Conservation (phyloP, 805 yeast species). For the Metschnikowia continentalis region DNA sequence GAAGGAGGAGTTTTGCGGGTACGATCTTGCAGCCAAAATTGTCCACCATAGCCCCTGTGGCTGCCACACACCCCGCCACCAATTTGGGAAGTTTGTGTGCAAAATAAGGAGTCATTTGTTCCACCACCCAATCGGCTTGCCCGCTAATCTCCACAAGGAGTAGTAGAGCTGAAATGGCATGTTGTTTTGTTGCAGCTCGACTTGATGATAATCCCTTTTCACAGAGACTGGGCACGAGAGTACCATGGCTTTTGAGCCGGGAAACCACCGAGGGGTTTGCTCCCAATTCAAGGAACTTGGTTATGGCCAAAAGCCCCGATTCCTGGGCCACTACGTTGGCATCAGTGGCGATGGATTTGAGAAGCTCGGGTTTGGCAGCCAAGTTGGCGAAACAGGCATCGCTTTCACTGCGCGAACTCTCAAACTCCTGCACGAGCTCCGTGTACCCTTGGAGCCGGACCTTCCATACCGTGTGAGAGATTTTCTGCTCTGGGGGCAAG, state of each 20-base stretch:
- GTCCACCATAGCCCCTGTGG: conserved; percentile 51
- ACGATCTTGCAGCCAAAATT: conserved; percentile 62
- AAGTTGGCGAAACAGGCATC: conserved; percentile 53
- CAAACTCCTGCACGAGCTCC: conserved; percentile 52
- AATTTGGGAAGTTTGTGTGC: conserved; percentile 70
- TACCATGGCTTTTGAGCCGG: conserved; percentile 34
- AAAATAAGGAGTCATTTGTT: conserved; percentile 59
- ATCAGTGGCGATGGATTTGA: conserved; percentile 64
- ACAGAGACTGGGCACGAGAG: conserved; percentile 49
- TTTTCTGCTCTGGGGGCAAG: conserved; percentile 62
- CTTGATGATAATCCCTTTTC: conserved; percentile 81
- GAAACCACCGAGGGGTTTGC: conserved; percentile 39
- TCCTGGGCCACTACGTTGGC: conserved; percentile 91
- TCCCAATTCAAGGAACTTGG: conserved; percentile 53
- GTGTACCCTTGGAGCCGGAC: conserved; percentile 79
- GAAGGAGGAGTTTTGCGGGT: conserved; percentile 54
- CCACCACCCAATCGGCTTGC: conserved; percentile 61
- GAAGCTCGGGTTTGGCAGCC: conserved; percentile 48
- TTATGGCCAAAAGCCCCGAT: conserved; percentile 58
- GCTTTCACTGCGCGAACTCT: conserved; percentile 49
- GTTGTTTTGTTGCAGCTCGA: conserved; percentile 68
- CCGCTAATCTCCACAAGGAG: conserved; percentile 59
- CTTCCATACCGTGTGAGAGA: conserved; percentile 62
- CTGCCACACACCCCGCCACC: conserved; percentile 61
- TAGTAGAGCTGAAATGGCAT: conserved; percentile 58